A percentile compares a stretch with the other conserved stretches of the same genome.
Conservation (phyloP, 1,139 yeast genomes). For the Sugiyamaella novakii region DNA sequence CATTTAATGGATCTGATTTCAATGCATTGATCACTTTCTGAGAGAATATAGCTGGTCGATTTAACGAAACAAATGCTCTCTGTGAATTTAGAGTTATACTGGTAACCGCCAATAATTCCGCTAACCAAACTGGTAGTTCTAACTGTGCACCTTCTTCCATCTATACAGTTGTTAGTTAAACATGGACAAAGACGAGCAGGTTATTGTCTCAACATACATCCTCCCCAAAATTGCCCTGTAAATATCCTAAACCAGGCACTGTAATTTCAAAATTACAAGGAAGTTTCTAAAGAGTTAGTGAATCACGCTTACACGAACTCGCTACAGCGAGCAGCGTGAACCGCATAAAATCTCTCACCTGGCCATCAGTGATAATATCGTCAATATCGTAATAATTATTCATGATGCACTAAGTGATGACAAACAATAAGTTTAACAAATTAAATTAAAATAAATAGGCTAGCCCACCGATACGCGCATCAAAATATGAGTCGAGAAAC, state of each 20-base stretch:
- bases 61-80: constrained; percentile 64
- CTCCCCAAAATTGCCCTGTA: constrained; percentile 80
- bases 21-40: constrained; percentile 74
- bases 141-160: constrained; percentile 65
- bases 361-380: constrained; percentile 77
- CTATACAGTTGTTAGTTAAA: constrained; percentile 30
- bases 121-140: constrained; percentile 89
- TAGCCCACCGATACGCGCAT: too few species aligned
- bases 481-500: too few species aligned
- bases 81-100: constrained; percentile 43
- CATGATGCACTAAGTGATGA: constrained; percentile 24
- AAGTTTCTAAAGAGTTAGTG: constrained; percentile 53
- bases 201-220: constrained; percentile 40
- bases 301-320: too few species aligned
- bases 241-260: constrained; percentile 82
- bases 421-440: too few species aligned
- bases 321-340: too few species aligned
- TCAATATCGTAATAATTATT: constrained; percentile 75
- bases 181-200: too few species aligned
- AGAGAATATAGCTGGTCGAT: constrained; percentile 68
- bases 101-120: constrained; percentile 65
- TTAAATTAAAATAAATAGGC: too few species aligned
- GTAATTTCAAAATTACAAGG: constrained; percentile 78
- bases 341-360: too few species aligned
- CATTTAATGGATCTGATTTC: constrained; percentile 66